Percentiles rank a stretch among this genome's conserved stretches.
These are phyloP conservation scores for Podospora comata DNA, from an alignment of 495 filamentous ascomycete genomes.

Conservation along the genomic window DNA sequence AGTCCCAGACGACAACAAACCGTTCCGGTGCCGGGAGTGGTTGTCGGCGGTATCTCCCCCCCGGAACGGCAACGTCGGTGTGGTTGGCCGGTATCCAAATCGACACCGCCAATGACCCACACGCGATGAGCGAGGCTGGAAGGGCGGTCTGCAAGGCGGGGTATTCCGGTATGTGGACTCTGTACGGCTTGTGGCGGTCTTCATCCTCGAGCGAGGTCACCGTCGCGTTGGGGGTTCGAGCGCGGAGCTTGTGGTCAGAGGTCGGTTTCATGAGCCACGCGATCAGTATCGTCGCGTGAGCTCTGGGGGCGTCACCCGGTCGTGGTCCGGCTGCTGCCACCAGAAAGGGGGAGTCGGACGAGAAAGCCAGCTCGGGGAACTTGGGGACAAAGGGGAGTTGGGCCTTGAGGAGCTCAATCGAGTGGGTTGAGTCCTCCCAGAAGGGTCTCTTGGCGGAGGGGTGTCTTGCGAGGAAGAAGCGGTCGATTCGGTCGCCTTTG, in stretches of 20 bases:
- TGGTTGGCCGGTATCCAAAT: constrained; percentile 35
- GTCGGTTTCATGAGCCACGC: constrained; percentile 32
- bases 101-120: constrained; percentile 24
- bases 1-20: constrained; percentile 30
- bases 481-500: constrained; percentile 29
- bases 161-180: constrained; percentile 25
- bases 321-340: constrained; percentile 30
- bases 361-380: constrained; percentile 33
- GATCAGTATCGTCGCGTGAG: constrained; percentile 24
- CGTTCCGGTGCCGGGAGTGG: constrained; percentile 20
- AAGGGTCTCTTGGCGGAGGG: constrained; percentile 27
- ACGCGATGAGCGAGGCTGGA: constrained; percentile 25
- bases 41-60: constrained; percentile 17
- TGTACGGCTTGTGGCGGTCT: constrained; percentile 27
- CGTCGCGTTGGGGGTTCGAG: constrained; percentile 20
- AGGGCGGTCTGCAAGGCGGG: constrained; percentile 27
- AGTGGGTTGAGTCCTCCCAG: constrained; percentile 26
- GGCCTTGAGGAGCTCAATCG: constrained; percentile 25
- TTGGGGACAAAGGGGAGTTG: constrained; percentile 31
- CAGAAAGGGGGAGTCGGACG: constrained; percentile 24
- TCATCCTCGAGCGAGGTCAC: constrained; percentile 17
- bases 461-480: constrained; percentile 26
- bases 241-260: constrained; percentile 19
- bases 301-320: constrained; percentile 24
- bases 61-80: constrained; percentile 22